Evolutionary conservation across 2,329 filamentous ascomycete genomes (phyloP), one percentile per base, ranked within the genome.

Genomic region (Podosphaera xanthii): DNA sequence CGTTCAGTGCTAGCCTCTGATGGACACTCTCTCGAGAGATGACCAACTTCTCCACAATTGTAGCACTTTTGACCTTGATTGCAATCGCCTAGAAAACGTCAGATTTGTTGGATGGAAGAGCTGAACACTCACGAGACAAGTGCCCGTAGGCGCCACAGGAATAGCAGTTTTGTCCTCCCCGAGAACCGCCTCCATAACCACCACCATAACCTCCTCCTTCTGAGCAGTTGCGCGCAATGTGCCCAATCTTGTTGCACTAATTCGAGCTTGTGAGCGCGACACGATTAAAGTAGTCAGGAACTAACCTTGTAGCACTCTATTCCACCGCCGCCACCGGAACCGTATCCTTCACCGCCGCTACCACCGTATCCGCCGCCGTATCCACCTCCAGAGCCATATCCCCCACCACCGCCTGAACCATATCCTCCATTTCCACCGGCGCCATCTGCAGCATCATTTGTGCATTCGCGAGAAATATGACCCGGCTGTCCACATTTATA

Each of bases 61-160:
- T 97, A 98, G 84, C 92, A 98, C 80, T 97, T 97, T 79, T 94
- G 91, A 69, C 92, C 92, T 73, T 97, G 94, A 68, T 91, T 94
- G 76, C 92, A 98, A 75, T 97, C 92, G 67, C 80, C 79, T 81
- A 60, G n/a, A 42, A 9, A 10, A 40, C 54, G 59, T 65, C 30
- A 57, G n/a, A 22, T 58, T 6, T 50, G 40, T 14, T 7, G 12
- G 59, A 55, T 4, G 14, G 12, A 12, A 5, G 48, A 2, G 38
- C 2, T 4, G 54, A 30, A 56, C 14, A 77, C 79, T 69, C 71
- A 78, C 90, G 86, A 71, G 87, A 90, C 86, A 95, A 91, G 78
- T 98, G 92, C 69, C 91, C 91, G 71, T 88, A 90, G 65, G 92
- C 92, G 67, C 92, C 92, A 76, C 92, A 97, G 52, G 89, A 94